Base-by-base conservation (phyloP, 1,284 basidiomycete genomes). In the Boletus sp. region DNA sequence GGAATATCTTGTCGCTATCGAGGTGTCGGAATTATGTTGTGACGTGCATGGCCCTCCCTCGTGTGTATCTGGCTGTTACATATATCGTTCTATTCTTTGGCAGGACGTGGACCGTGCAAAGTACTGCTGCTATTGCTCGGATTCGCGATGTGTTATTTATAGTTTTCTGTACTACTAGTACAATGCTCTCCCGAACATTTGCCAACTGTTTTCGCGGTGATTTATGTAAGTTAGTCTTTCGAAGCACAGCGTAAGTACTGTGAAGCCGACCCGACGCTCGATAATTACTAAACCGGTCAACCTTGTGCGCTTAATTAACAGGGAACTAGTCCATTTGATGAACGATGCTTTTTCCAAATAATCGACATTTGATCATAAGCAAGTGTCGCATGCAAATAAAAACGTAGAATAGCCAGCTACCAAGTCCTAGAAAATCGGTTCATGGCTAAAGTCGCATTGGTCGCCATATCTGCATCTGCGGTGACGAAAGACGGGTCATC, bases 391-490 rank as follows among this genome's bases (percentile, higher is more conserved):
- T 55, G 51, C 50, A 49, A 49, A 49, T 41, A 61, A 41, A 27
- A 27, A 44, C 32, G 36, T 41, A 29, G 29, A 41, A 41, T 29
- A 22, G 38, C 17, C 8, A 25, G n/a, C n/a, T n/a, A 35, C 13
- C 2, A 4, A 16, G 14, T n/a, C 36, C 56, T 61, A 68, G 39
- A 64, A 67, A 43, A 69, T 64, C 16, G 65, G 62, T 58, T 80
- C 88, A 65, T 90, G 87, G 57, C 79, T 75, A 69, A 84, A 90
- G 69, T 88, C 86, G 72, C 87, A 90, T 68, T 82, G 81, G 72
- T 90, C 88, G 50, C 87, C 88, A 62, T 81, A 89, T 76, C 79
- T 82, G 78, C 88, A 90, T 78, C 88, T 90, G 76, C 73, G 69
- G 70, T 68, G 66, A 68, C 68, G 68, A 62, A 64, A 50, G 42